phyloP scores from a whole-genome alignment of 768 basidiomycete genomes.

The Boletus rubropictus region DNA sequence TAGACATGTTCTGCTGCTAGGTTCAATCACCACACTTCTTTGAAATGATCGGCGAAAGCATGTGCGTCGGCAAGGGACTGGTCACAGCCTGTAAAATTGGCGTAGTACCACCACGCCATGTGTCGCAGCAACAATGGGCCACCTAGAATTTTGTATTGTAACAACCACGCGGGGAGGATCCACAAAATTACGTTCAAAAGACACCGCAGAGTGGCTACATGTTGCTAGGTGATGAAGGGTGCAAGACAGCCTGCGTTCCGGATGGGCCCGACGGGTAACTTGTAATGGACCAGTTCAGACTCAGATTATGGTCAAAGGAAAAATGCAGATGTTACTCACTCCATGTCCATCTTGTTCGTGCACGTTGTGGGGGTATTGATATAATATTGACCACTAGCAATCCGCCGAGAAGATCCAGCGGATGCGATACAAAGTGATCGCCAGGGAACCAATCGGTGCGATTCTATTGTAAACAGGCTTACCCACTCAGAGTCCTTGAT shows the following conservation, averaged over 20 bases:
- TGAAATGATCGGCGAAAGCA: slow-evolving; percentile 47
- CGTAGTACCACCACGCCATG: slow-evolving; percentile 26
- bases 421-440: not conserved
- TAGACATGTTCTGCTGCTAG: slow-evolving; percentile 31
- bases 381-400: too few relatives aligned
- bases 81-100: slow-evolving; percentile 47
- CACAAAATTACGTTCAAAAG: slow-evolving; percentile 22
- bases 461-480: too few relatives aligned
- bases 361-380: too few relatives aligned
- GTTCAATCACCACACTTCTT: slow-evolving; percentile 31
- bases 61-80: slow-evolving; percentile 43
- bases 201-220: slow-evolving; percentile 1
- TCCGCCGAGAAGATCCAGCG: too few relatives aligned
- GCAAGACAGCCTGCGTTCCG: not conserved
- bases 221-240: slow-evolving; percentile 10
- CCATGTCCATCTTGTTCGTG: not conserved
- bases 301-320: not conserved
- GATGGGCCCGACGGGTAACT: not conserved
- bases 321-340: not conserved
- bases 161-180: not conserved
- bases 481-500: too few relatives aligned
- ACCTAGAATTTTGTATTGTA: not conserved
- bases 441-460: too few relatives aligned
- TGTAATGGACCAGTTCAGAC: not conserved
- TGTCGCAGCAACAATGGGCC: not conserved